phyloP scores from a whole-genome alignment of 164 flowering plant species.

The Piper betle region DNA sequence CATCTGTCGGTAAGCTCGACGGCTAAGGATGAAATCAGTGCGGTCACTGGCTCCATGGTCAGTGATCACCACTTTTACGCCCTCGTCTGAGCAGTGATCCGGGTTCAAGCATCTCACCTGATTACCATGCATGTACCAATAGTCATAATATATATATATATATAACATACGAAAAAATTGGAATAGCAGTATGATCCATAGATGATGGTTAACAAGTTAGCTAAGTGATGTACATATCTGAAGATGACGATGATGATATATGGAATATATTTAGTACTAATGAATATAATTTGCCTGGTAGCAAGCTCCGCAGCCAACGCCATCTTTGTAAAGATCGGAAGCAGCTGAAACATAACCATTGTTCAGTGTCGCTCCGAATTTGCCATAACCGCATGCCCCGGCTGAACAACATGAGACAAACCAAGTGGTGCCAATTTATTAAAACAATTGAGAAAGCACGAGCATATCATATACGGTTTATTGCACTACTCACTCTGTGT shows the following conservation, averaged over 20 bases:
- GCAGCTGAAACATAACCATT: conserved; percentile 84
- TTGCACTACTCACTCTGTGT: conserved; percentile 34
- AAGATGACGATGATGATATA: too few species aligned
- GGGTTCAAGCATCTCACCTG: conserved; percentile 70
- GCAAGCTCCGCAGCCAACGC: conserved; percentile 89
- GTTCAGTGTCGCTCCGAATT: conserved; percentile 68
- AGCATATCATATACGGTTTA: neutral
- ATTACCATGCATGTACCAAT: too few species aligned
- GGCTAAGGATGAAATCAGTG: conserved; percentile 69
- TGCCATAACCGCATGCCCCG: conserved; percentile 69
- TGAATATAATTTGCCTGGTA: conserved; percentile 89
- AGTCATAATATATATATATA: neutral
- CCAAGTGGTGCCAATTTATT: conserved; percentile 11
- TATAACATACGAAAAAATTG: too few species aligned
- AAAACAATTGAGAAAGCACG: neutral
- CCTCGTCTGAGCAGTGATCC: conserved; percentile 59
- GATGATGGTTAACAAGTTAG: neutral
- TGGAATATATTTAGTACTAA: too few species aligned
- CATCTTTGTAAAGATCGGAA: conserved; percentile 55
- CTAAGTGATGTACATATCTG: too few species aligned
- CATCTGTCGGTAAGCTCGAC: conserved; percentile 43
- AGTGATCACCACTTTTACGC: conserved; percentile 65
- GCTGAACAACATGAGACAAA: too few species aligned
- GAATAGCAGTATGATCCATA: neutral
- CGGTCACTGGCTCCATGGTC: conserved; percentile 52